Percentiles rank a stretch among this genome's conserved stretches.
phyloP scores from a whole-genome alignment of 768 basidiomycete species.

The Leucosporidium yakuticum region DNA sequence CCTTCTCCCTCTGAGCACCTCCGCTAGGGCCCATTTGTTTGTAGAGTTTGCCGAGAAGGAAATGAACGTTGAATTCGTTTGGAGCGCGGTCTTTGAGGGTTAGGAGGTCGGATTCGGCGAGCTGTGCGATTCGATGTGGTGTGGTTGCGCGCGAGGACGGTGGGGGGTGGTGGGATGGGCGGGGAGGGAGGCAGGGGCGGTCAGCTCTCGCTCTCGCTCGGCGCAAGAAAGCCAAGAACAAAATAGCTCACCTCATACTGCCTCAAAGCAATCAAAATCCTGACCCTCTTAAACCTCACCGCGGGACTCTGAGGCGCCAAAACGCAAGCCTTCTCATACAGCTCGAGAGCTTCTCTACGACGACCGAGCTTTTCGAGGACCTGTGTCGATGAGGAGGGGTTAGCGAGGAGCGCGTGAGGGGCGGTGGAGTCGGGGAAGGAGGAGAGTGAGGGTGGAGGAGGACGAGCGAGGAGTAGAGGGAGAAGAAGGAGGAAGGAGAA shows the following conservation, averaged over 20 bases:
- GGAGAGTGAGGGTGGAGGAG: background rate
- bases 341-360: slow-evolving; percentile 62
- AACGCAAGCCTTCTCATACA: slow-evolving; percentile 74
- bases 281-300: slow-evolving; percentile 87
- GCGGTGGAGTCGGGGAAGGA: background rate
- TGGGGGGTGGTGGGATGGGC: no score
- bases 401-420: background rate
- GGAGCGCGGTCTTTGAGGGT: slow-evolving; percentile 73
- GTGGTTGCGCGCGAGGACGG: background rate
- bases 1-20: slow-evolving; percentile 63
- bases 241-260: slow-evolving; percentile 64
- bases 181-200: no score
- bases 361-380: slow-evolving; percentile 81
- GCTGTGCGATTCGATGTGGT: slow-evolving; percentile 48
- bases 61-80: slow-evolving; percentile 92
- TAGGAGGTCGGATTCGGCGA: slow-evolving; percentile 74
- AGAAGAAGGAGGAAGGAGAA: background rate
- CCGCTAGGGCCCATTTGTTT: slow-evolving; percentile 69
- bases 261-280: slow-evolving; percentile 77
- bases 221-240: no score
- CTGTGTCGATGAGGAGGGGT: slow-evolving; percentile 46
- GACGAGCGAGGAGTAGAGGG: background rate
- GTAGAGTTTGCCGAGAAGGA: slow-evolving; percentile 90
- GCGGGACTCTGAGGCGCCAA: slow-evolving; percentile 82
- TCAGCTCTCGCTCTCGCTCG: no score